Evolutionary conservation across 73 alveolate genomes (phyloP).

Genomic region (Tetrahymena thermophila): DNA sequence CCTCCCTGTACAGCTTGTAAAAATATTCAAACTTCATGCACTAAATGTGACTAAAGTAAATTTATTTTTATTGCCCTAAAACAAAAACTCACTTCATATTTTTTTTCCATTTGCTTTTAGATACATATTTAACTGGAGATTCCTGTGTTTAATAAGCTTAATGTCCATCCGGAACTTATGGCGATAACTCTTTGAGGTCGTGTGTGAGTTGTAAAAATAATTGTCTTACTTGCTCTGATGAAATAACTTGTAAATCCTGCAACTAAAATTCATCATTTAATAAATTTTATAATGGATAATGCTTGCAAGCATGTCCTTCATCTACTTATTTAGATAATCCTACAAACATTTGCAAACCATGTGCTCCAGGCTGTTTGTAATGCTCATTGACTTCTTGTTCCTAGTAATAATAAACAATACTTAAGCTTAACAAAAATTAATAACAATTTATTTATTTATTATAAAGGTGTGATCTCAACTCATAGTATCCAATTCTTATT

Average conservation of each 20-base stretch:
- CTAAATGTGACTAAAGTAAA: background rate
- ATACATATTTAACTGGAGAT: background rate
- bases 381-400: background rate
- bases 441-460: background rate
- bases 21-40: background rate
- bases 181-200: background rate
- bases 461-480: background rate
- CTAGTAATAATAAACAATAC: background rate
- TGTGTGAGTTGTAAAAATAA: background rate
- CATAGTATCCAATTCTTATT: background rate
- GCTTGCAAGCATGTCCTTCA: background rate
- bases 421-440: background rate
- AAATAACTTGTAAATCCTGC: background rate
- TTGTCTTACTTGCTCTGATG: background rate
- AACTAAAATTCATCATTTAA: background rate
- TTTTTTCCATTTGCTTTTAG: background rate
- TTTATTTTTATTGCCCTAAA: background rate
- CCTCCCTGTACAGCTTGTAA: background rate
- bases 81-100: too few species aligned
- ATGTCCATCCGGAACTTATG: background rate
- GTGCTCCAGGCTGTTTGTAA: background rate
- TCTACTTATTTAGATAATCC: background rate
- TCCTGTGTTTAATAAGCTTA: background rate
- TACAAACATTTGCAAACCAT: background rate
- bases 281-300: background rate